These are phyloP conservation scores for Exobasidium rhododendri DNA, from an alignment of 1,284 basidiomycete species.

Conservation along the genomic window DNA sequence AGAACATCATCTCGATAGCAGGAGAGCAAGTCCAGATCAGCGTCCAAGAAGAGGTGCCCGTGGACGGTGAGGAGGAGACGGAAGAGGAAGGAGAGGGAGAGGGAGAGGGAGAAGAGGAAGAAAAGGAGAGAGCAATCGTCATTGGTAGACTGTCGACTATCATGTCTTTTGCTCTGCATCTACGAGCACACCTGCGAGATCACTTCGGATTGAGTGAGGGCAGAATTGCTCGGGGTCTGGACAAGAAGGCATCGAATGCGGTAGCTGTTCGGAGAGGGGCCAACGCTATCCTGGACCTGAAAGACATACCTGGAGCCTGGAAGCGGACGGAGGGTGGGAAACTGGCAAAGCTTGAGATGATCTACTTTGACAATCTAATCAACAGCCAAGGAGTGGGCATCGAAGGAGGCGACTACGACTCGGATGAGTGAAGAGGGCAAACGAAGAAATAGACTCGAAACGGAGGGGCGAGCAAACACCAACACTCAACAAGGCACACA, in stretches of 20 bases:
- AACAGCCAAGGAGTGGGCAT: background rate
- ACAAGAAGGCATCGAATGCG: background rate
- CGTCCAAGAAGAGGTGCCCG: constrained; percentile 13
- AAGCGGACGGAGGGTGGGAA: background rate
- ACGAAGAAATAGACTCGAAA: background rate
- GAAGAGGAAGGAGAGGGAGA: constrained; percentile 3
- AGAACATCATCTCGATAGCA: constrained; percentile 73
- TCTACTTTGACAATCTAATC: background rate
- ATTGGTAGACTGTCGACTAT: constrained; percentile 36
- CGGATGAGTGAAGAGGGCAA: constrained; percentile 1
- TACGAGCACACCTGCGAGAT: constrained; percentile 45
- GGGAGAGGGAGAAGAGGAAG: constrained; percentile 20
- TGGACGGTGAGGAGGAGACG: constrained; percentile 3
- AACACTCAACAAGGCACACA: no score
- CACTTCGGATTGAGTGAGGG: constrained; percentile 35
- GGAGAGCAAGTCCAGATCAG: constrained; percentile 69
- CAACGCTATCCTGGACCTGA: background rate
- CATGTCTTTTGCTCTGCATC: constrained; percentile 29
- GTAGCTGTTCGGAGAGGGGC: background rate
- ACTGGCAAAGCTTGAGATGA: background rate
- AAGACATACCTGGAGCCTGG: background rate
- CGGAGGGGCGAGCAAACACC: background rate
- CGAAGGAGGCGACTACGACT: constrained; percentile 1
- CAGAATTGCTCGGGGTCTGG: background rate
- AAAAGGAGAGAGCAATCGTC: constrained; percentile 5